These are phyloP conservation scores for Hysterangium stoloniferum DNA, from an alignment of 768 basidiomycete genomes.

Conservation along the genomic window DNA sequence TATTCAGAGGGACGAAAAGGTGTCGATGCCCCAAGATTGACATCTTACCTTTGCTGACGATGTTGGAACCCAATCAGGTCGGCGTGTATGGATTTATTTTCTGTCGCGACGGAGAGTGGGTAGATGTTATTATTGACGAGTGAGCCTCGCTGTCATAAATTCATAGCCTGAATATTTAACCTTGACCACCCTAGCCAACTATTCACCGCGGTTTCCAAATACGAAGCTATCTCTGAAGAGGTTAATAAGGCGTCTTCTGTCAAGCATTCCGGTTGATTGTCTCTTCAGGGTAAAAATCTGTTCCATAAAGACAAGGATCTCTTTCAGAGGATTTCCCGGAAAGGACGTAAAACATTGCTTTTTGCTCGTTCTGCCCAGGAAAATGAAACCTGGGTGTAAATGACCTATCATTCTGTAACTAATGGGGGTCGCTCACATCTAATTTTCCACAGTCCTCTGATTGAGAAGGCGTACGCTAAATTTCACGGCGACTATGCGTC, in stretches of 20 bases:
- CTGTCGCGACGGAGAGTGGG: slow-evolving; percentile 45
- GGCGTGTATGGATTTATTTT: slow-evolving; percentile 56
- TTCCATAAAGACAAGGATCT: slow-evolving; percentile 44
- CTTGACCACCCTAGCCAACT: slow-evolving; percentile 31
- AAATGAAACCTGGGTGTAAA: slow-evolving; percentile 46
- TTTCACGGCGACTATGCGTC: slow-evolving; percentile 45
- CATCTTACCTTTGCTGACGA: background rate
- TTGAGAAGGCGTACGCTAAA: slow-evolving; percentile 55
- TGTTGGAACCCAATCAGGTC: slow-evolving; percentile 34
- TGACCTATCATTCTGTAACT: background rate
- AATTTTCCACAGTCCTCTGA: slow-evolving; percentile 27
- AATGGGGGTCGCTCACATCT: background rate
- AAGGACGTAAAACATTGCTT: slow-evolving; percentile 38
- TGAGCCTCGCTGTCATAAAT: slow-evolving; percentile 21
- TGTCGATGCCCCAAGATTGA: background rate
- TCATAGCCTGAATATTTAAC: background rate
- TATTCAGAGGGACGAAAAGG: slow-evolving; percentile 29
- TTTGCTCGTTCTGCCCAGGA: slow-evolving; percentile 40
- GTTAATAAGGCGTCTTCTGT: background rate
- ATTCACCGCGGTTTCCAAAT: slow-evolving; percentile 43
- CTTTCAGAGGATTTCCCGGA: slow-evolving; percentile 38
- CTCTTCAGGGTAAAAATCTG: slow-evolving; percentile 30
- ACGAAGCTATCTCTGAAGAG: slow-evolving; percentile 34
- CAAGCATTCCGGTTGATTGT: background rate
- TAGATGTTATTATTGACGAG: slow-evolving; percentile 51